phyloP scores from a whole-genome alignment of 2,329 filamentous ascomycete species.

The Botryotinia narcissicola region DNA sequence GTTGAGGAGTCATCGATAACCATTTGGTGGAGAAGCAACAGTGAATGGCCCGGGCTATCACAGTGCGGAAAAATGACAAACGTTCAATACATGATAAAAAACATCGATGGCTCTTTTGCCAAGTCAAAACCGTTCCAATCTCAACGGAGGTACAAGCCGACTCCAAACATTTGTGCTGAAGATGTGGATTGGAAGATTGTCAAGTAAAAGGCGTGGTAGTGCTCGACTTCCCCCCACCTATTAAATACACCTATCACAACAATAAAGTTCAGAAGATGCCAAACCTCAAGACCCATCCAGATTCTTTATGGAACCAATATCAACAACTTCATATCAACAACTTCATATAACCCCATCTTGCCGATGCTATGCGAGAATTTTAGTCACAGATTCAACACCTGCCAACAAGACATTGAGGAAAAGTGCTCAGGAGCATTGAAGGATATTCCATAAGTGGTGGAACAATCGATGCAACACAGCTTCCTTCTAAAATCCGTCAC shows the following conservation, averaged over 20 bases:
- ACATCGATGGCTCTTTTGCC: background rate
- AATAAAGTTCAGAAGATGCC: background rate
- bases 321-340: background rate
- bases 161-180: background rate
- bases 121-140: background rate
- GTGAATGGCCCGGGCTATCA: background rate
- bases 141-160: background rate
- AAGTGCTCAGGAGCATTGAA: background rate
- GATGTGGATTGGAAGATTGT: background rate
- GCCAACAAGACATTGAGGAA: background rate
- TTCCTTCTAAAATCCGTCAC: background rate
- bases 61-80: background rate
- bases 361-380: background rate
- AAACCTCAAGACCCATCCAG: background rate
- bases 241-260: background rate
- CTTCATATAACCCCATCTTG: background rate
- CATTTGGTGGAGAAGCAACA: background rate
- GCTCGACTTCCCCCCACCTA: background rate
- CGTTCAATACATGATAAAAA: background rate
- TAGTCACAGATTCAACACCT: background rate
- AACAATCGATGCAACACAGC: background rate
- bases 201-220: constrained; percentile 12
- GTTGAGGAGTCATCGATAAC: constrained; percentile 5
- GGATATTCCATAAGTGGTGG: background rate
- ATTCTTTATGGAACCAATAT: background rate